Percentiles rank a stretch among this genome's conserved stretches.
Conservation (phyloP, 2,329 filamentous ascomycete species). For the Trichoderma sp. region DNA sequence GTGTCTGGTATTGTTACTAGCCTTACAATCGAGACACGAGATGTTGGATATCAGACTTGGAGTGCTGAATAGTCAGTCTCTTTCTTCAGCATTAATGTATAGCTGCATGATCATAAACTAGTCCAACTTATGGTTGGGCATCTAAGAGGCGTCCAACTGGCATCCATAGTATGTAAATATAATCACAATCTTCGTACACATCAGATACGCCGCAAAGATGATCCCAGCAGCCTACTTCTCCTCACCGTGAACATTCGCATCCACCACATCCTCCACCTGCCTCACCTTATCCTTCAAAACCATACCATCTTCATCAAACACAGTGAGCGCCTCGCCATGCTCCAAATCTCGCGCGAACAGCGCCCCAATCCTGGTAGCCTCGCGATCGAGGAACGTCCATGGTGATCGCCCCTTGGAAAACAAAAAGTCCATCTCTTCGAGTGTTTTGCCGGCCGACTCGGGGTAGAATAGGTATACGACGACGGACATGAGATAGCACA, state of each 20-base stretch:
- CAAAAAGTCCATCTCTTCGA: conserved; percentile 21
- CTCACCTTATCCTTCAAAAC: conserved; percentile 9
- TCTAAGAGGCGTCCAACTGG: too few species aligned
- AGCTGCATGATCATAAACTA: background rate
- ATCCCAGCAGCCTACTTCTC: background rate
- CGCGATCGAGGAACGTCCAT: conserved; percentile 13
- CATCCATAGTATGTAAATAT: too few species aligned
- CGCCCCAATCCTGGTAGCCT: conserved; percentile 17
- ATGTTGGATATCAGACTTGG: too few species aligned
- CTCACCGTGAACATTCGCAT: background rate
- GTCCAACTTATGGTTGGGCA: background rate
- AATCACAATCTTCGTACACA: background rate
- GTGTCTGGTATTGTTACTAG: too few species aligned
- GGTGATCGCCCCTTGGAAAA: conserved; percentile 6
- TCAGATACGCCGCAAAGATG: background rate
- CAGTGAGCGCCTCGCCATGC: conserved; percentile 16
- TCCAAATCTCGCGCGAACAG: conserved; percentile 11
- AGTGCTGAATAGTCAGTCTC: too few species aligned
- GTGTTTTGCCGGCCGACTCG: conserved; percentile 17
- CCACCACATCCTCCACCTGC: conserved; percentile 4
- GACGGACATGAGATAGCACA: conserved; percentile 21
- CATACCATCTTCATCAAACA: conserved; percentile 15
- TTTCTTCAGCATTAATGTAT: too few species aligned
- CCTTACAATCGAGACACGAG: too few species aligned
- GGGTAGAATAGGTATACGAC: conserved; percentile 22